Percentiles rank a stretch among this genome's conserved stretches.
These are phyloP conservation scores for Tetracladium marchalianum DNA, from an alignment of 495 filamentous ascomycete genomes.

Conservation along the genomic window DNA sequence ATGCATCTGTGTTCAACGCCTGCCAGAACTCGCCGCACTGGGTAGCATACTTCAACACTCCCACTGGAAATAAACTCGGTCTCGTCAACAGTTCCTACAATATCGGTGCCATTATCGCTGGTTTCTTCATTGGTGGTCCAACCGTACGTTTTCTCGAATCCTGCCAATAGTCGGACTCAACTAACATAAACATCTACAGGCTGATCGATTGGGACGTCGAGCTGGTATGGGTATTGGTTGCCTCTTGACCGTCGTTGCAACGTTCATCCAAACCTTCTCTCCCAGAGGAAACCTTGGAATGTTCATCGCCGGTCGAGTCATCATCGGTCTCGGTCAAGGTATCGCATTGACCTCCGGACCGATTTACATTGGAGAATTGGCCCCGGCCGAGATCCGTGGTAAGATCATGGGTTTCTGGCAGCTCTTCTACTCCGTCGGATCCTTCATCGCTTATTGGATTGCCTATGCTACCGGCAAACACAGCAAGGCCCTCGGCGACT, in stretches of 20 bases:
- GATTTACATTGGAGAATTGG: slow-evolving; percentile 61
- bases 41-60: slow-evolving; percentile 47
- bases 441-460: slow-evolving; percentile 77
- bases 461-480: slow-evolving; percentile 39
- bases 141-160: slow-evolving; percentile 17
- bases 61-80: slow-evolving; percentile 38
- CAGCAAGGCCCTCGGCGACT: slow-evolving; percentile 57
- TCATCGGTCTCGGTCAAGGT: slow-evolving; percentile 57
- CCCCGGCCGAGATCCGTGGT: slow-evolving; percentile 47
- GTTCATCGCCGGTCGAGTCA: slow-evolving; percentile 50
- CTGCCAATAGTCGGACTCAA: neutral
- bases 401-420: slow-evolving; percentile 69
- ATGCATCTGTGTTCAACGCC: slow-evolving; percentile 57
- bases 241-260: slow-evolving; percentile 46
- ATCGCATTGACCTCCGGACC: slow-evolving; percentile 45
- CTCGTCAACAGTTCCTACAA: slow-evolving; percentile 53
- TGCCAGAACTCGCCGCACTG: slow-evolving; percentile 50
- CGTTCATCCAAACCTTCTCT: slow-evolving; percentile 52
- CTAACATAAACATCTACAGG: slow-evolving; percentile 17
- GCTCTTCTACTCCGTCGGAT: slow-evolving; percentile 71
- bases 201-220: slow-evolving; percentile 48
- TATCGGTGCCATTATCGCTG: slow-evolving; percentile 51
- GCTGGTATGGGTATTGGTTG: slow-evolving; percentile 48
- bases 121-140: slow-evolving; percentile 49
- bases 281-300: slow-evolving; percentile 44